Percentiles rank a stretch among this genome's conserved stretches.
These are phyloP conservation scores for Boletus rufocinnamomeus DNA, from an alignment of 768 basidiomycete species.

Conservation along the genomic window DNA sequence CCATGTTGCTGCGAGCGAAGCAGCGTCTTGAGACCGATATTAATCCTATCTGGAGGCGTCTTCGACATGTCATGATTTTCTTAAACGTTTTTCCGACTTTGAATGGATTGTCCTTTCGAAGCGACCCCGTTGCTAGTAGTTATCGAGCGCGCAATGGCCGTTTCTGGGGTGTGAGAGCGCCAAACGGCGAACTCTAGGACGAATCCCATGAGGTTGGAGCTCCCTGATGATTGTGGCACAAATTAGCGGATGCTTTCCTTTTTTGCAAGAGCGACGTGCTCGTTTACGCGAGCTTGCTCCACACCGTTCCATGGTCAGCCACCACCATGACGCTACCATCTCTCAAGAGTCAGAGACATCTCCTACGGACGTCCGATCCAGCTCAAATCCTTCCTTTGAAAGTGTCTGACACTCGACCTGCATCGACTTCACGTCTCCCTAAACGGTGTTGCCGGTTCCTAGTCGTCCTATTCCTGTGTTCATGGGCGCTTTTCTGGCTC, in stretches of 20 bases:
- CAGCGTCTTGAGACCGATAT: neutral
- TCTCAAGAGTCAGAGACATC: conserved; percentile 5
- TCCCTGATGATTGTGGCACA: too few relatives aligned
- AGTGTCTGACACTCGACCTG: conserved; percentile 10
- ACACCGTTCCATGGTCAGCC: neutral
- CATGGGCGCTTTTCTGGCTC: conserved; percentile 20
- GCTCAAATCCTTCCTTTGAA: conserved; percentile 21
- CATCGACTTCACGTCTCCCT: neutral
- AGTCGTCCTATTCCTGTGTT: conserved; percentile 11
- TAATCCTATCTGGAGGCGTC: neutral
- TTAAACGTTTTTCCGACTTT: too few relatives aligned
- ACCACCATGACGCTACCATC: conserved; percentile 17
- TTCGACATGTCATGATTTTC: neutral
- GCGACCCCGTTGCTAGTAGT: neutral
- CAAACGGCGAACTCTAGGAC: neutral
- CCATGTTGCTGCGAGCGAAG: neutral
- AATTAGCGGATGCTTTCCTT: conserved; percentile 2
- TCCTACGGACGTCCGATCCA: conserved; percentile 6
- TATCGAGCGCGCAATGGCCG: neutral
- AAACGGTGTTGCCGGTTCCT: conserved; percentile 20
- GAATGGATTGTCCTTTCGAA: neutral
- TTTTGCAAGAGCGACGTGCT: neutral
- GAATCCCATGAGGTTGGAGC: too few relatives aligned
- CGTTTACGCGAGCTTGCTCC: neutral
- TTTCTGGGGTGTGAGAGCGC: neutral